Evolutionary conservation across 371 early-diverging fungal genomes (phyloP).

Genomic region (Mucor plumbeus): DNA sequence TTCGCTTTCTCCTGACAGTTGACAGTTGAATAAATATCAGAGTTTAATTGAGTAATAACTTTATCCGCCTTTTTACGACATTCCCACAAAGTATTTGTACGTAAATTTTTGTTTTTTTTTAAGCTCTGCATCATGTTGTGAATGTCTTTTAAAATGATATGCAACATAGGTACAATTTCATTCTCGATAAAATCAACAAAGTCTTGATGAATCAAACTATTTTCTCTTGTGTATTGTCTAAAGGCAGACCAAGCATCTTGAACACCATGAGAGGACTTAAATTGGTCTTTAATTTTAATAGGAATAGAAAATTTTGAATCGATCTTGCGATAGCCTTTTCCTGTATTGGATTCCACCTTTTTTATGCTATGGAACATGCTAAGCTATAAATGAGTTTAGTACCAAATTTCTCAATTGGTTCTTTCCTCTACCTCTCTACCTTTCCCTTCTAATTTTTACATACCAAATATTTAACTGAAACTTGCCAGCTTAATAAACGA

Average conservation of each 20-base stretch:
- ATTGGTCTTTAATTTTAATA: conserved; percentile 24
- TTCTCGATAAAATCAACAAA: conserved; percentile 34
- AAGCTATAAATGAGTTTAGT: conserved; percentile 8
- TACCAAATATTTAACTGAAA: conserved; percentile 32
- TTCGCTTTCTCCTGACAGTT: conserved; percentile 16
- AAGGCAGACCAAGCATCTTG: conserved; percentile 35
- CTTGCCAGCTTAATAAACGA: conserved; percentile 22
- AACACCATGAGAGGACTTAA: conserved; percentile 32
- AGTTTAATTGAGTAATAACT: conserved; percentile 23
- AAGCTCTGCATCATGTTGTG: conserved; percentile 17
- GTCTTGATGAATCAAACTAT: conserved; percentile 31
- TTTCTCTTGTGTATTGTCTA: conserved; percentile 29
- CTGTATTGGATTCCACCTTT: conserved; percentile 24
- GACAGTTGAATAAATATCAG: conserved; percentile 15
- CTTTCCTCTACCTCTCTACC: no score
- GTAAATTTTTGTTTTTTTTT: conserved; percentile 15
- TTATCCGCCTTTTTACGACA: conserved; percentile 29
- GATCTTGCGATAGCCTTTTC: conserved; percentile 30
- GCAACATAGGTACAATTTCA: conserved; percentile 25
- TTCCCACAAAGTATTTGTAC: conserved; percentile 18
- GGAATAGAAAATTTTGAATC: conserved; percentile 26
- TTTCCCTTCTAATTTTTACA: background rate
- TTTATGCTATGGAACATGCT: conserved; percentile 30
- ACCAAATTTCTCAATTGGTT: background rate
- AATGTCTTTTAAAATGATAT: conserved; percentile 27